phyloP scores from a whole-genome alignment of 305 asterid species.

The Fraxinus nigra region DNA sequence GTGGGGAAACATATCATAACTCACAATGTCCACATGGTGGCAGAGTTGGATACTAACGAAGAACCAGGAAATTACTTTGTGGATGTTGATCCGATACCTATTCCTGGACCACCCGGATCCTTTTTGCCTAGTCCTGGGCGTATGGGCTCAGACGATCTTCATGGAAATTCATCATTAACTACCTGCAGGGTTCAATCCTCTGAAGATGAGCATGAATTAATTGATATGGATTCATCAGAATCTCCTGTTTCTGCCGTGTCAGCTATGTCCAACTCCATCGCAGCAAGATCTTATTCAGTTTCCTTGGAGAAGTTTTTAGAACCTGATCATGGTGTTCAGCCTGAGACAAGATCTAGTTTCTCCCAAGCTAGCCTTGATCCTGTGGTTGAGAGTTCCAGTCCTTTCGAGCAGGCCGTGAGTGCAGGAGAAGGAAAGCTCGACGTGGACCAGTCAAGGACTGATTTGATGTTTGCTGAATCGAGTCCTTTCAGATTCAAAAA shows the following conservation, averaged over 20 bases:
- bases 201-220: slow-evolving; percentile 59
- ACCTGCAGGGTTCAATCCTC: slow-evolving; percentile 70
- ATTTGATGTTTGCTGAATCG: slow-evolving; percentile 25
- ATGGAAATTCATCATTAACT: slow-evolving; percentile 69
- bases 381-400: slow-evolving; percentile 31
- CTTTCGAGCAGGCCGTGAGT: slow-evolving; percentile 24
- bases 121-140: slow-evolving; percentile 90
- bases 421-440: slow-evolving; percentile 28
- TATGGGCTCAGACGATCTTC: slow-evolving; percentile 71
- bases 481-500: slow-evolving; percentile 32
- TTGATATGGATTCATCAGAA: slow-evolving; percentile 61
- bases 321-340: slow-evolving; percentile 23
- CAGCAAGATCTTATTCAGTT: slow-evolving; percentile 50
- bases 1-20: slow-evolving; percentile 33
- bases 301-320: slow-evolving; percentile 33
- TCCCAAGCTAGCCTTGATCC: slow-evolving; percentile 27
- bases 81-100: slow-evolving; percentile 83
- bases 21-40: slow-evolving; percentile 22
- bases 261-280: slow-evolving; percentile 43
- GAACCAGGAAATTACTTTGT: slow-evolving; percentile 56
- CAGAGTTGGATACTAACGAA: slow-evolving; percentile 44
- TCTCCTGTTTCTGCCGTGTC: slow-evolving; percentile 73
- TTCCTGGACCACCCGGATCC: slow-evolving; percentile 96
- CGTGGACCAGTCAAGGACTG: slow-evolving; percentile 29
- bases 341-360: slow-evolving; percentile 26